Base-by-base conservation (phyloP, 1,139 yeast genomes). In the Yarrowia galli region DNA sequence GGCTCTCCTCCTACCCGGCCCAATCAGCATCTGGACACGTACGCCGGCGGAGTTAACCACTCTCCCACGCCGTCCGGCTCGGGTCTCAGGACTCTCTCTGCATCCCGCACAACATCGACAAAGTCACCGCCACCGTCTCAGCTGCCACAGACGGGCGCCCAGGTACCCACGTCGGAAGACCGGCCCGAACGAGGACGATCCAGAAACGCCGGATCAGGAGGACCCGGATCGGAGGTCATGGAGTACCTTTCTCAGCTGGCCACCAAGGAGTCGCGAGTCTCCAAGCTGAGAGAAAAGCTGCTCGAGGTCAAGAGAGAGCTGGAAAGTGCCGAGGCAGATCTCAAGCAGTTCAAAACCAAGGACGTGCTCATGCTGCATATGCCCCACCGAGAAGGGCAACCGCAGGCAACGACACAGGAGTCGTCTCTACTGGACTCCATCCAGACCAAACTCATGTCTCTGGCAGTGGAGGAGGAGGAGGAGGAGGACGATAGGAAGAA, bases 181-280 rank as follows among this genome's bases (percentile, higher is more conserved):
- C 46, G 22, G 2, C 16, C 65, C 10, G 53, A 60, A 13, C 42
- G 65, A 15, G 49, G 53, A 2, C 32, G 53, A 12, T 15, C 23
- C 5, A 28, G 53, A 23, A 43, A n/a, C 42, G 32, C 16, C 10
- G 49, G 38, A 20, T 42, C 65, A 7, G 53, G 51, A 16, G 56
- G 45, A 2, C 53, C 54, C 23, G 56, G 66, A 13, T 58, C 64
- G 15, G 66, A 61, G 25, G 46, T 61, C 20, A 61, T 48, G 54
- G 66, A 61, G 56, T 61, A 61, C 25, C 46, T 77, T 65, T 76
- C 79, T 35, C 74, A 75, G 68, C 73, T 78, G 61, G 81, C 81
- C 4, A 74, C 77, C 51, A 75, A 76, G 61, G 80, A 78, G 68
- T 74, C 80, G 4, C 72, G 75, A 23, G 80, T 78, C 18, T 76